Base-by-base conservation (phyloP, 2,329 filamentous ascomycete genomes). In the Calonectria multiphialidica region DNA sequence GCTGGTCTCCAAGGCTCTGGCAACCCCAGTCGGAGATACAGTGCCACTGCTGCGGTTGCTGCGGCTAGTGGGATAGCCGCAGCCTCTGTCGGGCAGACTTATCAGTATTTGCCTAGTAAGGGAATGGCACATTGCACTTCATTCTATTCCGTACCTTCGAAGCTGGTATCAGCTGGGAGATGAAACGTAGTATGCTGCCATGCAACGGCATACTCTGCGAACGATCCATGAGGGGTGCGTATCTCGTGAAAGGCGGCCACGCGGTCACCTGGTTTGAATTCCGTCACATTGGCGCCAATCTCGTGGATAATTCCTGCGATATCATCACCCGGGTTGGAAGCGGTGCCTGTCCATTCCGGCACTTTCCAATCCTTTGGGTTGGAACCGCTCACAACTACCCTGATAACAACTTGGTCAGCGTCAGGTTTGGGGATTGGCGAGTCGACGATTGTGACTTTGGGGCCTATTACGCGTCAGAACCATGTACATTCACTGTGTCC, bases 321-420 rank as follows among this genome's bases (percentile, higher is more conserved):
- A 28, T 59, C 53, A 28, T 59, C 53, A 3, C 53, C 53, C 15
- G 40, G 35, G 21, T 59, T 59, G 1, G 15, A 5, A 10, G 33
- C 25, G 4, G 21, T 40, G 13, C 21, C n/a, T 2, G 35, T n/a
- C 53, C 53, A 59, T 40, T 59, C 33, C 8, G 53, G 53, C 18
- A 28, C 53, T 12, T 59, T 59, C 53, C 53, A 59, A 12, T 59
- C 53, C 35, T 59, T 59, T 25, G 53, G 53, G 21, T 59, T 59
- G 8, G 53, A 59, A 2, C 53, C 53, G 53, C 53, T 59, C 33
- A 59, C 53, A 37, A 59, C 0, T n/a, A 59, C 53, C 33, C 23
- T 59, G 53, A 59, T 40, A 9, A 59, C 53, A 28, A 59, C 53
- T 33, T 59, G 53, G 15, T 59, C 37, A 13, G 33, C 53, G 16